Percentiles rank a stretch among this genome's conserved stretches.
These are phyloP conservation scores for Tephrocybe rancida DNA, from an alignment of 768 basidiomycete genomes.

Conservation along the genomic window DNA sequence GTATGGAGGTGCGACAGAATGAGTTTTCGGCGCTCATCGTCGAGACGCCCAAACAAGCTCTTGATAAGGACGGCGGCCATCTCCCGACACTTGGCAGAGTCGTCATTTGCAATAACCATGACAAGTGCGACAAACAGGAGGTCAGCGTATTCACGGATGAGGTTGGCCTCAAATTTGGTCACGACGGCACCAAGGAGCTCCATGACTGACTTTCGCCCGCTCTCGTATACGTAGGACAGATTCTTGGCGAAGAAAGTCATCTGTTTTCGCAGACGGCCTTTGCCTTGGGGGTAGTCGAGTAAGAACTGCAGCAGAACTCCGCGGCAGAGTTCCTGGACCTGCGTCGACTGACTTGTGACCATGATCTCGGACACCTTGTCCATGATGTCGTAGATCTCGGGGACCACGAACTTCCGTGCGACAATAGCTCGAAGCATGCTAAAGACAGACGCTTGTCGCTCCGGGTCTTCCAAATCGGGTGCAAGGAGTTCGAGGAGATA, in stretches of 20 bases:
- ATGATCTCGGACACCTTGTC: constrained; percentile 88
- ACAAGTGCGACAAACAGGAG: constrained; percentile 90
- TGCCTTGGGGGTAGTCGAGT: constrained; percentile 96
- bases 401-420: constrained; percentile 87
- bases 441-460: constrained; percentile 85
- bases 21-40: constrained; percentile 53
- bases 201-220: constrained; percentile 91
- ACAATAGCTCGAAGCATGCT: constrained; percentile 89
- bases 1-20: constrained; percentile 74
- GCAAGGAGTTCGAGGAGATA: constrained; percentile 84
- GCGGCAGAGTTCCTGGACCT: constrained; percentile 91
- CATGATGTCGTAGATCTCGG: constrained; percentile 98
- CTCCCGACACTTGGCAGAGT: constrained; percentile 85
- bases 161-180: constrained; percentile 74
- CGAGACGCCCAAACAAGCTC: constrained; percentile 68
- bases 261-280: constrained; percentile 82
- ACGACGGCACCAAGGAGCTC: constrained; percentile 87
- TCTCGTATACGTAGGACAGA: constrained; percentile 87
- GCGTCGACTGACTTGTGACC: constrained; percentile 89
- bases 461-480: constrained; percentile 90
- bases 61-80: constrained; percentile 87
- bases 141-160: constrained; percentile 82
- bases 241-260: constrained; percentile 94
- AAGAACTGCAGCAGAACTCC: constrained; percentile 90
- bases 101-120: constrained; percentile 93